Base-by-base conservation (phyloP, 495 filamentous ascomycete genomes). In the Daldinia bambusicola region DNA sequence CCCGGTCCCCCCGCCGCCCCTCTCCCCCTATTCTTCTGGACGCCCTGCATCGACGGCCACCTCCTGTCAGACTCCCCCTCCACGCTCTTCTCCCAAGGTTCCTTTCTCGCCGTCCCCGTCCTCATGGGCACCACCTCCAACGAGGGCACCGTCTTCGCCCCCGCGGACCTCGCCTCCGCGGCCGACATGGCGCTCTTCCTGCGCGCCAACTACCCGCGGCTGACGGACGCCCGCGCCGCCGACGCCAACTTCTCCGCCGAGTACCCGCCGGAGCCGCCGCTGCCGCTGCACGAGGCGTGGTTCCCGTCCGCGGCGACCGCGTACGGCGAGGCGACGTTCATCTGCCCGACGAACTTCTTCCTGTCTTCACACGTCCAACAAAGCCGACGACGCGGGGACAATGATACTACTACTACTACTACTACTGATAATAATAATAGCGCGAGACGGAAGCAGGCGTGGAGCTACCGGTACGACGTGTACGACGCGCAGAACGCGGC, bases 311-410 rank as follows among this genome's bases (percentile, higher is more conserved):
- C 85, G 63, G 83, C 85, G 52, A 77, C 82, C 6, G 81, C 81
- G 31, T 90, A 89, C 72, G 86, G 87, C 41, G 89, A 92, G 72
- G 81, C 84, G 1, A 89, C 86, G 1, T 91, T 92, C 65, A 82
- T 86, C 62, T 92, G 90, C 63, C 88, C 89, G 2, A 81, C 81
- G 6, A 61, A 58, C n/a, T 74, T 67, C 61, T 56, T 84, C 40
- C 77, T 83, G 16, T 59, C 70, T 45, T 64, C 71, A 6, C 56
- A 77, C 9, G 1, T 8, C 40, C 26, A n/a, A n/a, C n/a, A n/a
- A n/a, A n/a, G n/a, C n/a, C n/a, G n/a, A n/a, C n/a, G n/a, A n/a
- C n/a, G n/a, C n/a, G n/a, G n/a, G n/a, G n/a, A n/a, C n/a, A n/a
- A n/a, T n/a, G n/a, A n/a, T n/a, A n/a, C n/a, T n/a, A n/a, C n/a